phyloP scores from a whole-genome alignment of 352 stramenopile species.

The Paralagenidium karlingii region DNA sequence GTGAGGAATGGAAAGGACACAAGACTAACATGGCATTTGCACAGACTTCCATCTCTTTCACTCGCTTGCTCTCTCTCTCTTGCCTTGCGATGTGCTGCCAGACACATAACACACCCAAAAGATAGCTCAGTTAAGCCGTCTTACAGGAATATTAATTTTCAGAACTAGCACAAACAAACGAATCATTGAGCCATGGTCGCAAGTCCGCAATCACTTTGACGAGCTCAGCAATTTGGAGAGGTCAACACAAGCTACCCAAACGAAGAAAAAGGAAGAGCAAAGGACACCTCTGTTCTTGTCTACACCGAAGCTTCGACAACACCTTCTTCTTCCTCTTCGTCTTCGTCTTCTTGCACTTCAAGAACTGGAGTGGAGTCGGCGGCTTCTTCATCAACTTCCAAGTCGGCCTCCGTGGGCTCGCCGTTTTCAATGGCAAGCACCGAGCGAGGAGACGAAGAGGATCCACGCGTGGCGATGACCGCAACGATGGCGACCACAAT shows the following conservation, averaged over 20 bases:
- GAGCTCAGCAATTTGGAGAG: conserved; percentile 7
- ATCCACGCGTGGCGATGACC: conserved; percentile 29
- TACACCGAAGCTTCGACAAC: conserved; percentile 54
- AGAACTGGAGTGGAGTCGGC: conserved; percentile 13
- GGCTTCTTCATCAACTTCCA: conserved; percentile 20
- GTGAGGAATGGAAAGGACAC: too few relatives aligned
- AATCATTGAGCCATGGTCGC: neutral
- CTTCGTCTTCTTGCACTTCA: neutral
- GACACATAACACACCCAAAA: neutral
- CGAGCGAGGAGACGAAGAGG: conserved; percentile 24
- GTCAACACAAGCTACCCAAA: neutral
- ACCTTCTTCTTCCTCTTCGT: conserved; percentile 21
- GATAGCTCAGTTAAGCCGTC: too few relatives aligned
- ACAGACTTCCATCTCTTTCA: too few relatives aligned
- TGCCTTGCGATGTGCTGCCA: neutral
- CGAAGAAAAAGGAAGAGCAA: neutral
- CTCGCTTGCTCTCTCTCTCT: neutral
- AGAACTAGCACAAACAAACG: neutral
- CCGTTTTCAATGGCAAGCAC: conserved; percentile 18
- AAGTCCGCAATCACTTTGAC: neutral
- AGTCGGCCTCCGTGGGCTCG: conserved; percentile 19
- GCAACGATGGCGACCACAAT: conserved; percentile 28
- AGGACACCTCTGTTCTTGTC: conserved; percentile 8
- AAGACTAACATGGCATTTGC: too few relatives aligned
- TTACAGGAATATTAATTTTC: too few relatives aligned